Conservation (phyloP, 805 yeast species). For the Kluyveromyces nonfermentans region DNA sequence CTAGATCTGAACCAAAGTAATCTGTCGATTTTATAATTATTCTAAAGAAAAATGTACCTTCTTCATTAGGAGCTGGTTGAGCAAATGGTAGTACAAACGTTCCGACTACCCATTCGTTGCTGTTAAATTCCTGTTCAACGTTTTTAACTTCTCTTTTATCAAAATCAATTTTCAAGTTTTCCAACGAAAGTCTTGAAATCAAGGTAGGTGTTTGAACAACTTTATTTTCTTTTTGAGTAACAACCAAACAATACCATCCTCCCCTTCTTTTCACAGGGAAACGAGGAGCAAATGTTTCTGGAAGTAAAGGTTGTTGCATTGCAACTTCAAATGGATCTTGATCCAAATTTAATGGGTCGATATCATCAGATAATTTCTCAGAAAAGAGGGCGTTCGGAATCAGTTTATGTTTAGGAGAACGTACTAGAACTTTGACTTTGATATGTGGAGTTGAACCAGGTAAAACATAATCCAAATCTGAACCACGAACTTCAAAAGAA, state of each 20-base stretch:
- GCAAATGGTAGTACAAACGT: conserved; percentile 68
- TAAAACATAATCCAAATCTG: conserved; percentile 42
- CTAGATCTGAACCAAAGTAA: conserved; percentile 76
- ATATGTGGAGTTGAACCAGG: conserved; percentile 70
- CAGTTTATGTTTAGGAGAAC: conserved; percentile 63
- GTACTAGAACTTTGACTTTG: conserved; percentile 62
- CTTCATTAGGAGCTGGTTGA: conserved; percentile 67
- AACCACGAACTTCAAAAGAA: conserved; percentile 82
- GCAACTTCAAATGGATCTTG: conserved; percentile 64
- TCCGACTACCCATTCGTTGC: conserved; percentile 41
- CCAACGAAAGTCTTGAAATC: conserved; percentile 21
- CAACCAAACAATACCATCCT: conserved; percentile 61
- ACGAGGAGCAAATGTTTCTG: conserved; percentile 60
- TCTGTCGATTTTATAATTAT: conserved; percentile 60
- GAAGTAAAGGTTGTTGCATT: conserved; percentile 59
- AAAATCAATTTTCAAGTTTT: conserved; percentile 21
- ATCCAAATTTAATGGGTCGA: conserved; percentile 57
- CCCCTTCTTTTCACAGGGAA: conserved; percentile 50
- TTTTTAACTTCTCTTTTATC: conserved; percentile 24
- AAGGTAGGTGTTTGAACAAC: conserved; percentile 55
- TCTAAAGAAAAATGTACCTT: conserved; percentile 61
- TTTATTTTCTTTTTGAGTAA: conserved; percentile 70
- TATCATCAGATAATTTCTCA: conserved; percentile 19
- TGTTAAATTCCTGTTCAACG: conserved; percentile 26
- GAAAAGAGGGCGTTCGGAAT: conserved; percentile 32